A percentile compares a stretch with the other conserved stretches of the same genome.
These are phyloP conservation scores for Argentina anserina DNA, from an alignment of 306 rosid genomes.

Conservation along the genomic window DNA sequence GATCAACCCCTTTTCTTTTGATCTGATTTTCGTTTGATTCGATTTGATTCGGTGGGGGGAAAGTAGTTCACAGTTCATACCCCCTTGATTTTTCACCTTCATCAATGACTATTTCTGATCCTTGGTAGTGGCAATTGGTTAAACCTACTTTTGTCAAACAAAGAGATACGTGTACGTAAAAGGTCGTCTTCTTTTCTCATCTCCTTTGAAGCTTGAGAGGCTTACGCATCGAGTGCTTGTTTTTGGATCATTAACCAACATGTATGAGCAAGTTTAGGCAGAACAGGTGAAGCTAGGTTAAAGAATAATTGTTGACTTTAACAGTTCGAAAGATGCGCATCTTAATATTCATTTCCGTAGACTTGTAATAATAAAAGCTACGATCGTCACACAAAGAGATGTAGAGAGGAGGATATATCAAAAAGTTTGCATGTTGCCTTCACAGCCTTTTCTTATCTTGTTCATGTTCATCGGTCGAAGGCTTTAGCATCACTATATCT, in stretches of 20 bases:
- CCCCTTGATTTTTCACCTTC: neutral
- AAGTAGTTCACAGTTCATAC: neutral
- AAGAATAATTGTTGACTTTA: neutral
- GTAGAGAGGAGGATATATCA: neutral
- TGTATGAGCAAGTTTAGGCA: no score
- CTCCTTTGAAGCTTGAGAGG: no score
- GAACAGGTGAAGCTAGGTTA: neutral
- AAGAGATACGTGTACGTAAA: no score
- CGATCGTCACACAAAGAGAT: neutral
- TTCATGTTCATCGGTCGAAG: conserved; percentile 15
- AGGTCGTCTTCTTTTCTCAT: no score
- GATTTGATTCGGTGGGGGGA: neutral
- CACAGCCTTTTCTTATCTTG: neutral
- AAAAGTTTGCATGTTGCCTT: neutral
- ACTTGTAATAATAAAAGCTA: conserved; percentile 1
- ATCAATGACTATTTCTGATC: neutral
- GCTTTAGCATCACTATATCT: conserved; percentile 10
- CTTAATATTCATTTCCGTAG: neutral
- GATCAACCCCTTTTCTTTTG: no score
- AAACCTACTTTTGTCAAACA: neutral
- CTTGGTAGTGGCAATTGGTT: neutral
- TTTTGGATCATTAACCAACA: no score
- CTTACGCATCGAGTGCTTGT: no score
- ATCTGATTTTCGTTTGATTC: neutral
- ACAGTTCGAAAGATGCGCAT: neutral